Evolutionary conservation across 768 basidiomycete species (phyloP).

Genomic region (Suillus subalutaceus): DNA sequence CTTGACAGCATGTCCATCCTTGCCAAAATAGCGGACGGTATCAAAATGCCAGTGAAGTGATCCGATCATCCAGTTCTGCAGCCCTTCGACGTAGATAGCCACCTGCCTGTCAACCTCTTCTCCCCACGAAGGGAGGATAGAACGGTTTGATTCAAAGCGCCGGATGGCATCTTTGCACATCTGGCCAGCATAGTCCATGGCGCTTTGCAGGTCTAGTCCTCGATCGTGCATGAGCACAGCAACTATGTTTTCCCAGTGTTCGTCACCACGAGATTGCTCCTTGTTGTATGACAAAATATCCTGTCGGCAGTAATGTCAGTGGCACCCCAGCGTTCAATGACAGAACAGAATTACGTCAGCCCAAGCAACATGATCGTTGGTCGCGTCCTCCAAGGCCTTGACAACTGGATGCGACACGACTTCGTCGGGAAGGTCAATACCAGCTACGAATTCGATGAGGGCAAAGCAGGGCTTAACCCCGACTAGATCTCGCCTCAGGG

Average conservation of each 20-base stretch:
- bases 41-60: slow-evolving; percentile 75
- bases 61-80: slow-evolving; percentile 73
- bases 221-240: slow-evolving; percentile 44
- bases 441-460: slow-evolving; percentile 55
- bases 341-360: slow-evolving; percentile 37
- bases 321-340: neutral
- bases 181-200: slow-evolving; percentile 62
- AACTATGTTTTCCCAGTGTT: slow-evolving; percentile 56
- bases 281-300: slow-evolving; percentile 75
- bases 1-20: slow-evolving; percentile 56
- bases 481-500: slow-evolving; percentile 54
- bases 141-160: slow-evolving; percentile 49
- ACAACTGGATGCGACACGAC: slow-evolving; percentile 54
- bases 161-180: slow-evolving; percentile 47
- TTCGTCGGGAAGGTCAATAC: slow-evolving; percentile 55
- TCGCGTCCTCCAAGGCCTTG: slow-evolving; percentile 44
- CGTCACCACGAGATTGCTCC: slow-evolving; percentile 69
- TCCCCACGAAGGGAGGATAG: slow-evolving; percentile 62
- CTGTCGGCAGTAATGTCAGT: slow-evolving; percentile 34
- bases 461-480: slow-evolving; percentile 53
- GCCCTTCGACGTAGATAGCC: slow-evolving; percentile 56
- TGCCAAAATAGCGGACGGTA: slow-evolving; percentile 69
- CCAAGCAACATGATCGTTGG: slow-evolving; percentile 55
- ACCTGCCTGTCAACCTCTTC: slow-evolving; percentile 61
- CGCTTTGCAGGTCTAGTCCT: slow-evolving; percentile 58